A percentile compares a stretch with the other conserved stretches of the same genome.
Evolutionary conservation across 2,329 filamentous ascomycete species (phyloP).

Genomic region (Tolypocladium inflatum): DNA sequence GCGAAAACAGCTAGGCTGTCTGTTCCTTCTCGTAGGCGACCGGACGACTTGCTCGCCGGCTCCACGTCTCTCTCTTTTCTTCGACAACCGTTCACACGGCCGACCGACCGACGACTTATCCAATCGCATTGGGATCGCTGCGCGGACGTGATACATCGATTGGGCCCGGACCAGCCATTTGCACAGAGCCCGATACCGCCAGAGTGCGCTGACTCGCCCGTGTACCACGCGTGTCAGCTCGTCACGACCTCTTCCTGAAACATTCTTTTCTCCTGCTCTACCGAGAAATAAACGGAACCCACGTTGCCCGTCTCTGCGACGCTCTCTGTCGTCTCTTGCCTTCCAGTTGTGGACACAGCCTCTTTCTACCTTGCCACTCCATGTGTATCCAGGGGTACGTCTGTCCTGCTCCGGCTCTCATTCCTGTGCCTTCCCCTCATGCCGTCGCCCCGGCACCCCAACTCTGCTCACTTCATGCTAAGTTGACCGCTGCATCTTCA

Average conservation of each 20-base stretch:
- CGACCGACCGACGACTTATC: background rate
- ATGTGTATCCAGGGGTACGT: conserved; percentile 2
- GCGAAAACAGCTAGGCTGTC: background rate
- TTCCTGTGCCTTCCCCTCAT: background rate
- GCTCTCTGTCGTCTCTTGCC: background rate
- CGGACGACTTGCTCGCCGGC: background rate
- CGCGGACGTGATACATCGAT: too few species aligned
- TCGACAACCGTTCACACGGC: background rate
- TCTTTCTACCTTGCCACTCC: background rate
- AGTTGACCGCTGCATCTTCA: background rate
- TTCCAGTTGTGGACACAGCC: background rate
- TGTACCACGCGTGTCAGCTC: background rate
- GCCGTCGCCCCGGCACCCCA: too few species aligned
- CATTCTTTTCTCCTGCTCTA: background rate
- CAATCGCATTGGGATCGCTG: background rate
- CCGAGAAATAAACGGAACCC: background rate
- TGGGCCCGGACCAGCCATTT: background rate
- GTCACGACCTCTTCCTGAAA: background rate
- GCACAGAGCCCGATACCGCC: background rate
- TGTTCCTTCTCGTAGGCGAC: background rate
- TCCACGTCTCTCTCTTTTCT: background rate
- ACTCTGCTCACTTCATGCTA: too few species aligned
- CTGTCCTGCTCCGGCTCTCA: background rate
- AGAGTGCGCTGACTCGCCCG: background rate
- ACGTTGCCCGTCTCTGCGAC: background rate